Conservation (phyloP, 179 eudicot species). For the Actinidia polygama region DNA sequence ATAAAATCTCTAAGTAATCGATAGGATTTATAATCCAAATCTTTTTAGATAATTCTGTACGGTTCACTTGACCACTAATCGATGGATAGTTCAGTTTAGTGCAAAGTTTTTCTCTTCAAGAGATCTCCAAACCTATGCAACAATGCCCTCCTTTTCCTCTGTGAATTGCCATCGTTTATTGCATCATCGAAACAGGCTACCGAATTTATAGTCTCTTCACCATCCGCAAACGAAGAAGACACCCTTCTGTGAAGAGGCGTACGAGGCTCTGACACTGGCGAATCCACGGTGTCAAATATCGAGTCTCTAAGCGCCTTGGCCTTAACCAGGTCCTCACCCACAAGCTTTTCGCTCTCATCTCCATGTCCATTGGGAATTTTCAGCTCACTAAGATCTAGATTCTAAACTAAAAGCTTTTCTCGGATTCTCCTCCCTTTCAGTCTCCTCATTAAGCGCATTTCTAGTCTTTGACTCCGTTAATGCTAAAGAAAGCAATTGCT, state of each 20-base stretch:
- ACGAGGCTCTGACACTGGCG: constrained; percentile 45
- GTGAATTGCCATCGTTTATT: constrained; percentile 45
- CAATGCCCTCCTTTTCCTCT: constrained; percentile 56
- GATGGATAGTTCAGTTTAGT: neutral
- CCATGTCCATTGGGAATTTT: constrained; percentile 30
- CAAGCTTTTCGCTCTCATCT: constrained; percentile 29
- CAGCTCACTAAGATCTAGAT: constrained; percentile 49
- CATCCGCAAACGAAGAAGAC: constrained; percentile 38
- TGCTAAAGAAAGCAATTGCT: constrained; percentile 44
- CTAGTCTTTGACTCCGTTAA: neutral
- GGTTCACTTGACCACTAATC: neutral
- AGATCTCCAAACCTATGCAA: constrained; percentile 61
- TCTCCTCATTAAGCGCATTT: neutral
- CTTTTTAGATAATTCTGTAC: too few species aligned
- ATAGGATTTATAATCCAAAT: too few species aligned
- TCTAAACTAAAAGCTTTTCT: constrained; percentile 34
- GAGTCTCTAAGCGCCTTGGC: constrained; percentile 62
- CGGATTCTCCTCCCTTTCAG: constrained; percentile 9
- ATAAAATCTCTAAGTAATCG: too few species aligned
- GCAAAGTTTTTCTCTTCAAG: constrained; percentile 43
- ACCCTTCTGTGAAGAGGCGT: constrained; percentile 40
- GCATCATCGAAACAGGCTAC: constrained; percentile 49
- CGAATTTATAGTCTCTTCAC: constrained; percentile 27
- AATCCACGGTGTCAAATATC: constrained; percentile 62
- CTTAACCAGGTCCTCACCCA: constrained; percentile 40